Percentiles rank a stretch among this genome's conserved stretches.
Evolutionary conservation across 495 filamentous ascomycete species (phyloP).

Genomic region (Penicillium riverlandense): DNA sequence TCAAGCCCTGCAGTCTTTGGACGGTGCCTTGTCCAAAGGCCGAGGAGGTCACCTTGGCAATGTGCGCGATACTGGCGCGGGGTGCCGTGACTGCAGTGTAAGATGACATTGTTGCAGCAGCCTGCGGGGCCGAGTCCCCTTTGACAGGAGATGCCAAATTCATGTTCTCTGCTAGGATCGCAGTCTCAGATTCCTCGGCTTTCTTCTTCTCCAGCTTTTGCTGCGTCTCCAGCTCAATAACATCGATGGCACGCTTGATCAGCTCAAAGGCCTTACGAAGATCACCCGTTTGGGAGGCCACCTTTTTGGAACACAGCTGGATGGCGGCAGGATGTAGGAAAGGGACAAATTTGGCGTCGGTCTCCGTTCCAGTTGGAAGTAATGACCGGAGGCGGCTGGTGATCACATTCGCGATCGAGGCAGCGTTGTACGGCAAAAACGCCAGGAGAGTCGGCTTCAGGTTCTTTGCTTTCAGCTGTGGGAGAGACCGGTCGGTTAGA

Average conservation of each 20-base stretch:
- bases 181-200: slow-evolving; percentile 26
- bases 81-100: slow-evolving; percentile 72
- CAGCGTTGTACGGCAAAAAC: slow-evolving; percentile 84
- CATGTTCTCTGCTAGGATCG: slow-evolving; percentile 59
- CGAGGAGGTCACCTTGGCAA: slow-evolving; percentile 80
- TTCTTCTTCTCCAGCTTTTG: slow-evolving; percentile 34
- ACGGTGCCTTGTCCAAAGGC: slow-evolving; percentile 78
- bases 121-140: slow-evolving; percentile 8
- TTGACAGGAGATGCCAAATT: slow-evolving; percentile 57
- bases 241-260: slow-evolving; percentile 79
- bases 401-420: slow-evolving; percentile 84
- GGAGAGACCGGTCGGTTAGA: slow-evolving; percentile 89
- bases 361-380: slow-evolving; percentile 40
- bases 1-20: slow-evolving; percentile 77
- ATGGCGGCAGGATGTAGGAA: slow-evolving; percentile 92
- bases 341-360: slow-evolving; percentile 57
- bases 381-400: slow-evolving; percentile 73
- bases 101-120: slow-evolving; percentile 37
- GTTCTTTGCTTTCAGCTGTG: slow-evolving; percentile 85
- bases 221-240: slow-evolving; percentile 75
- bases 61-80: slow-evolving; percentile 78
- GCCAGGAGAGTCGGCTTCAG: slow-evolving; percentile 84
- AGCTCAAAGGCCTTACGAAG: slow-evolving; percentile 94
- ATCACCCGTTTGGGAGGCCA: slow-evolving; percentile 88
- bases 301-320: slow-evolving; percentile 87